Percentiles rank a stretch among this genome's conserved stretches.
These are phyloP conservation scores for Lentinula edodes DNA, from an alignment of 768 basidiomycete species.

Conservation along the genomic window DNA sequence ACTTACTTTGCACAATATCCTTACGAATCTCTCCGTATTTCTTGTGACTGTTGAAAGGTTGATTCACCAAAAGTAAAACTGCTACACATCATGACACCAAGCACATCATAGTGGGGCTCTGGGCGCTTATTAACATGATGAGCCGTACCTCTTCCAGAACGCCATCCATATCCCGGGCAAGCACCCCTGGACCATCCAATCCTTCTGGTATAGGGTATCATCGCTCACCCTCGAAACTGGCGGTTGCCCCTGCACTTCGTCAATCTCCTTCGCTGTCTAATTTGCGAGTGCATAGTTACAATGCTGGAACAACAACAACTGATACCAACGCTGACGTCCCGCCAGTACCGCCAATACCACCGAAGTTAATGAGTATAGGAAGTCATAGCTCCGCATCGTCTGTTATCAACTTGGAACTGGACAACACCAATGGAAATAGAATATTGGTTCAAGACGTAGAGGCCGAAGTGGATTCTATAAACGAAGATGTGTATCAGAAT, in stretches of 20 bases:
- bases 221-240: slow-evolving; percentile 28
- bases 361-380: neutral
- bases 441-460: slow-evolving; percentile 71
- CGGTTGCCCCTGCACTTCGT: slow-evolving; percentile 44
- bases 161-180: slow-evolving; percentile 14
- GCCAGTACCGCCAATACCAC: slow-evolving; percentile 23
- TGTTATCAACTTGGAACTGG: slow-evolving; percentile 57
- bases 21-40: no score
- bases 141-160: slow-evolving; percentile 9
- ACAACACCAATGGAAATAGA: slow-evolving; percentile 36
- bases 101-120: neutral
- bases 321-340: slow-evolving; percentile 22
- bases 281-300: slow-evolving; percentile 51
- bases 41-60: neutral
- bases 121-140: neutral
- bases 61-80: neutral
- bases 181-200: neutral
- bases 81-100: no score
- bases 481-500: slow-evolving; percentile 47
- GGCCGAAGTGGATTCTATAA: slow-evolving; percentile 49
- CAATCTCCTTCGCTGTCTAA: slow-evolving; percentile 53
- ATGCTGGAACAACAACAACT: slow-evolving; percentile 25
- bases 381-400: slow-evolving; percentile 69
- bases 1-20: neutral
- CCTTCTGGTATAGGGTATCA: slow-evolving; percentile 25